Evolutionary conservation across 1,284 basidiomycete species (phyloP).

Genomic region (Naganishia sp.): DNA sequence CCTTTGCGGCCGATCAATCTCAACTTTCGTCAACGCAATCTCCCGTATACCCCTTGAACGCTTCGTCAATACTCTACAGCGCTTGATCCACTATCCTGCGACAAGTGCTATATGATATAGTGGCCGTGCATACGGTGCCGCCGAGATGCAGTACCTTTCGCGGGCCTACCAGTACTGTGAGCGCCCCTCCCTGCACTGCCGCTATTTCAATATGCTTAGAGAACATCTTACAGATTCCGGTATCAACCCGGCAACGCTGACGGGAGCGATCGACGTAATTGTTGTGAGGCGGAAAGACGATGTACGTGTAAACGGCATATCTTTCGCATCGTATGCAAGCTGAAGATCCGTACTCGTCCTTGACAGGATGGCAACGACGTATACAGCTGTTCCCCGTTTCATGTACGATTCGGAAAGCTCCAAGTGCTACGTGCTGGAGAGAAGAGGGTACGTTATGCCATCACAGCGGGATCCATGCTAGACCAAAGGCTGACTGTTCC

Average conservation of each 20-base stretch:
- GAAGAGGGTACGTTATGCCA: conserved; percentile 70
- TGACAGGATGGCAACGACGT: conserved; percentile 57
- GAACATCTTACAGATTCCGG: conserved; percentile 49
- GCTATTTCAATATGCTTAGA: neutral
- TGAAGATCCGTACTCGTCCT: neutral
- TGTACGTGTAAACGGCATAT: conserved; percentile 44
- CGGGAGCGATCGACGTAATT: conserved; percentile 95
- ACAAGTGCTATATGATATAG: conserved; percentile 7
- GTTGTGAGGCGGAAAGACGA: conserved; percentile 76
- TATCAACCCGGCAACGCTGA: conserved; percentile 90
- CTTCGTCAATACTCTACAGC: neutral
- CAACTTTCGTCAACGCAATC: neutral
- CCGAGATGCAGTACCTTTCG: conserved; percentile 51
- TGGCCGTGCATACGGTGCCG: neutral
- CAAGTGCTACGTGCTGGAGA: conserved; percentile 92
- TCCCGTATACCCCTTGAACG: neutral
- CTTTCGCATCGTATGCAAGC: neutral
- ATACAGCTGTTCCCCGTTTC: conserved; percentile 92
- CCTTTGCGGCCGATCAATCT: too few species aligned
- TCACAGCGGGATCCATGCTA: neutral
- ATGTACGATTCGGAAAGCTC: conserved; percentile 97
- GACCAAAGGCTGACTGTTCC: neutral
- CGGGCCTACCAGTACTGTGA: conserved; percentile 53
- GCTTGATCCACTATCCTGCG: neutral
- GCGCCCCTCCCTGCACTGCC: conserved; percentile 11